Conservation (phyloP, 805 yeast species). For the Nakazawaea laoshanensis region DNA sequence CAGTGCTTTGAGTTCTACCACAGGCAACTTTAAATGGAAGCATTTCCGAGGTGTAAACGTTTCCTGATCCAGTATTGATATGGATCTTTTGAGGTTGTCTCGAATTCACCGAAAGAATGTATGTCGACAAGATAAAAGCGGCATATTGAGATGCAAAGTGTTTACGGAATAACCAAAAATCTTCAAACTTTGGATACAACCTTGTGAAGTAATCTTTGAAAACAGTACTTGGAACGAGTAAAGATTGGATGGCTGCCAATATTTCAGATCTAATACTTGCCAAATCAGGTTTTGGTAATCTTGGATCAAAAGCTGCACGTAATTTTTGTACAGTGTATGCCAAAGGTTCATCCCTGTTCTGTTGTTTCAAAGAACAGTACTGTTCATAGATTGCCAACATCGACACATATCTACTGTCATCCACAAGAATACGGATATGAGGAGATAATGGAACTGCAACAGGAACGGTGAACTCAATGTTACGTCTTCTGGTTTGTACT, state of each 20-base stretch:
- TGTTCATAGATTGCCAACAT: conserved; percentile 83
- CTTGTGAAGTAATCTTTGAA: conserved; percentile 69
- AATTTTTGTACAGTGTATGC: conserved; percentile 78
- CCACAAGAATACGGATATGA: conserved; percentile 83
- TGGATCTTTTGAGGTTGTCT: conserved; percentile 92
- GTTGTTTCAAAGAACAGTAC: conserved; percentile 63
- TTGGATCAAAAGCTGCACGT: conserved; percentile 88
- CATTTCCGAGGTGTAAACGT: conserved; percentile 93
- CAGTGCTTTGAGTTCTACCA: conserved; percentile 30
- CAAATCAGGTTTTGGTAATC: conserved; percentile 88
- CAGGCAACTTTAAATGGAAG: conserved; percentile 76
- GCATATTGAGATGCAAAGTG: conserved; percentile 95
- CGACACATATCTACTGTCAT: conserved; percentile 67
- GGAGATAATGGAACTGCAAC: conserved; percentile 91
- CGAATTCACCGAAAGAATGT: conserved; percentile 87
- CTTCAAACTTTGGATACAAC: conserved; percentile 72
- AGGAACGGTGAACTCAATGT: conserved; percentile 80
- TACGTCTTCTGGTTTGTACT: conserved; percentile 82
- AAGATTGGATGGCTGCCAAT: conserved; percentile 78
- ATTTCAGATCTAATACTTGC: conserved; percentile 87
- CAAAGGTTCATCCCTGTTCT: conserved; percentile 83
- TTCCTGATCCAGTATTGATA: conserved; percentile 74
- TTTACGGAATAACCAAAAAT: conserved; percentile 94
- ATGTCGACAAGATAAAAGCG: conserved; percentile 83
- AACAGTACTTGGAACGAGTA: conserved; percentile 78